Percentiles rank a stretch among this genome's conserved stretches.
phyloP scores from a whole-genome alignment of 352 stramenopile genomes.

The Phytophthora citrophthora region DNA sequence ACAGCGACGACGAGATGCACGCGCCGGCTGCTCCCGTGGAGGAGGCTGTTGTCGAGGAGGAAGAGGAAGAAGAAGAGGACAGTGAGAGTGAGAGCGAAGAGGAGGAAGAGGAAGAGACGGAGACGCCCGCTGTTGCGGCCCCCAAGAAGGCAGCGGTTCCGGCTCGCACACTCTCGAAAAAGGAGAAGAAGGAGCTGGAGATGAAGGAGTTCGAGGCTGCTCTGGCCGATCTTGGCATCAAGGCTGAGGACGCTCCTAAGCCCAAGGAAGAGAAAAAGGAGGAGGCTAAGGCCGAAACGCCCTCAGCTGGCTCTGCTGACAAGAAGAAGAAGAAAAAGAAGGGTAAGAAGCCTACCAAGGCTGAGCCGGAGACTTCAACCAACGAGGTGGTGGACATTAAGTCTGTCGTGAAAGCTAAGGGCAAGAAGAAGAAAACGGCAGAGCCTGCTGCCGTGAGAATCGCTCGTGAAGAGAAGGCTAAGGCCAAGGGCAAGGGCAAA shows the following conservation, averaged over 20 bases:
- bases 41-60: constrained; percentile 47
- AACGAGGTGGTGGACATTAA: constrained; percentile 73
- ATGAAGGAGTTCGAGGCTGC: constrained; percentile 79
- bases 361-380: constrained; percentile 22
- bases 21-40: constrained; percentile 37
- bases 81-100: constrained; percentile 47
- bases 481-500: constrained; percentile 77
- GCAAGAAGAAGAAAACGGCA: constrained; percentile 75
- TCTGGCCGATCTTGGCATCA: constrained; percentile 70
- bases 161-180: constrained; percentile 67
- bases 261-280: constrained; percentile 40
- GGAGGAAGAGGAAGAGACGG: constrained; percentile 61
- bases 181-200: constrained; percentile 83
- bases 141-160: constrained; percentile 44
- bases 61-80: constrained; percentile 63
- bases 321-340: constrained; percentile 73
- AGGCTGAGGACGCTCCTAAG: constrained; percentile 19
- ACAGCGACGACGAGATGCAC: constrained; percentile 79
- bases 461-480: constrained; percentile 71
- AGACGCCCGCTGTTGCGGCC: constrained; percentile 25
- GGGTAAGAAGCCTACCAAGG: constrained; percentile 58
- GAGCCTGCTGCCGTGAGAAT: constrained; percentile 70
- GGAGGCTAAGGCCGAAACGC: constrained; percentile 44
- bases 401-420: constrained; percentile 74
- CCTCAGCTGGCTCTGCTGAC: constrained; percentile 26